phyloP scores from a whole-genome alignment of 169 alveolate genomes.

The Cryptosporidium viatorum region DNA sequence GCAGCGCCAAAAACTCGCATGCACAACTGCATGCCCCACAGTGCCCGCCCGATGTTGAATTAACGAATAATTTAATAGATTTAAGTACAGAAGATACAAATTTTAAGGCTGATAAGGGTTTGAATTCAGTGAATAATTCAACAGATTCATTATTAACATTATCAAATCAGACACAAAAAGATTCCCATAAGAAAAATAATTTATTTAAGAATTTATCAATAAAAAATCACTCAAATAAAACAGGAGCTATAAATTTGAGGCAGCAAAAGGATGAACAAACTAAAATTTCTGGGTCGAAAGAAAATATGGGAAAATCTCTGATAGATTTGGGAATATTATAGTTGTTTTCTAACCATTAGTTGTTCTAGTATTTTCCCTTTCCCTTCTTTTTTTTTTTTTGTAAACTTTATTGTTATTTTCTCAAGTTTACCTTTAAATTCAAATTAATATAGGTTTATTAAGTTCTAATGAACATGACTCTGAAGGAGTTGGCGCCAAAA shows the following conservation, averaged over 20 bases:
- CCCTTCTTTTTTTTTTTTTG: neutral
- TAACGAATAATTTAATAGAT: neutral
- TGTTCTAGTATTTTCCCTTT: neutral
- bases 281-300: neutral
- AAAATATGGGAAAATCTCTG: neutral
- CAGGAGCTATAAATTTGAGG: neutral
- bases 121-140: neutral
- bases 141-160: neutral
- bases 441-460: neutral
- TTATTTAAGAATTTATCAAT: slow-evolving; percentile 40
- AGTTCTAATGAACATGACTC: neutral
- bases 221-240: slow-evolving; percentile 4
- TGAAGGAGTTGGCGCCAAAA: neutral
- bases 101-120: neutral
- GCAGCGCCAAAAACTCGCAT: neutral
- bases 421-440: neutral
- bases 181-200: slow-evolving; percentile 16
- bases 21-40: neutral
- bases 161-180: neutral
- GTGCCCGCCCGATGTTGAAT: neutral
- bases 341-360: neutral
- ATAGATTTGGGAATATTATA: slow-evolving; percentile 12
- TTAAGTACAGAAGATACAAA: neutral
- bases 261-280: neutral
- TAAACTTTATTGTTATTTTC: neutral